Base-by-base conservation (phyloP, 2,329 filamentous ascomycete genomes). In the Colletotrichum noveboracense region DNA sequence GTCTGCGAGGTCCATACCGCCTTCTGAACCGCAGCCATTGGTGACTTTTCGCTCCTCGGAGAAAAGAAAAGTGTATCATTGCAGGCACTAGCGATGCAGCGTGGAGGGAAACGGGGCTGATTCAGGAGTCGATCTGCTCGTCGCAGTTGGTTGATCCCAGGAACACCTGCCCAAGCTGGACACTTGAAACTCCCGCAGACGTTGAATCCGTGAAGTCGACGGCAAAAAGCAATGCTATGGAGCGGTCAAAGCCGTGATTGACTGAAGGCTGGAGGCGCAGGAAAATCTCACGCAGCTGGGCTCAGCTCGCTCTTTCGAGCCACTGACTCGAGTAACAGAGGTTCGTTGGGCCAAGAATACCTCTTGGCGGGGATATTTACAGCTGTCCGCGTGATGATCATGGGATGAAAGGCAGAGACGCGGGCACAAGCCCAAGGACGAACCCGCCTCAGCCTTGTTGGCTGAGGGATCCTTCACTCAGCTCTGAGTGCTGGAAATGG, bases 271-370 rank as follows among this genome's bases (percentile, higher is more conserved):
- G 14, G 56, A 62, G 67, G 56, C 67, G 67, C 55, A 52, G 67
- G 36, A n/a, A 30, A 70, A 61, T 30, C 12, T 70, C 26, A 24
- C 3, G 36, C 67, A 60, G 36, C 34, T 48, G 24, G 24, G 18
- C 12, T 30, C 30, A n/a, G 30, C 21, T 68, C 32, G 43, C n/a
- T 4, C n/a, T 4, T 62, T 18, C 43, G 48, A 28, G 48, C 30
- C 21, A 43, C 67, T 70, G 67, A 70, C 67, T 70, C 67, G 36
- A 32, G 55, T 58, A 12, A 8, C 55, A 34, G 48, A 56, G 48
- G 13, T 62, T 70, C 26, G 67, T 62, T 52, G 66, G 66, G n/a
- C 66, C 52, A 68, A 60, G 60, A 68, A 68, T 68, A 68, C 48
- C 13, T 43, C 52, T 28, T 68, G 66, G 32, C 32, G 8, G 48